A percentile compares a stretch with the other conserved stretches of the same genome.
Conservation (phyloP, 1,284 basidiomycete species). For the Ganoderma boninense region DNA sequence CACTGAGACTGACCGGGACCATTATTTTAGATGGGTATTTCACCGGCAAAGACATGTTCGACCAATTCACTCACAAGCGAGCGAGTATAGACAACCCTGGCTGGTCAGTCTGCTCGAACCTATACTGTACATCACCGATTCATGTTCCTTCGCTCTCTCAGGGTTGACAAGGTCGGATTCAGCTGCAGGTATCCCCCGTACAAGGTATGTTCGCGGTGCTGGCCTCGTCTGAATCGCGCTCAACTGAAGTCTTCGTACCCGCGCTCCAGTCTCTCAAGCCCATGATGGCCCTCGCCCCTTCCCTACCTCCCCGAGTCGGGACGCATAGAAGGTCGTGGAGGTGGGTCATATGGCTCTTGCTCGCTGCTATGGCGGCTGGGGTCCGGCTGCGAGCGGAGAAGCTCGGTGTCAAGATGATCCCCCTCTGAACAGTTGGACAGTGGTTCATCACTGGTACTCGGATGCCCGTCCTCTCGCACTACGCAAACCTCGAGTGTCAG, state of each 20-base stretch:
- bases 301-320: neutral
- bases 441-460: too few species aligned
- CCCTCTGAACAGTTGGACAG: too few species aligned
- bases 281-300: neutral
- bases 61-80: neutral
- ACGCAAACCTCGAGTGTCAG: too few species aligned
- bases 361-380: neutral
- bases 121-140: too few species aligned
- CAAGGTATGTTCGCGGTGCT: neutral
- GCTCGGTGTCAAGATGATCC: too few species aligned
- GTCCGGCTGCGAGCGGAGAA: neutral
- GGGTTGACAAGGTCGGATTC: neutral
- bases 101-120: neutral
- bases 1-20: neutral
- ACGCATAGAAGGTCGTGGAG: neutral
- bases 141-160: too few species aligned
- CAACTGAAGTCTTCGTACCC: neutral
- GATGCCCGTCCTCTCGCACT: too few species aligned
- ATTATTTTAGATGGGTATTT: neutral
- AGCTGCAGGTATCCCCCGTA: neutral
- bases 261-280: neutral
- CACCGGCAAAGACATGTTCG: neutral
- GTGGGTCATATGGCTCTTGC: neutral
- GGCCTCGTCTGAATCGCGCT: too few species aligned
- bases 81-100: neutral